Conservation (phyloP, 2,329 filamentous ascomycete species). For the Aschersonia sp. region DNA sequence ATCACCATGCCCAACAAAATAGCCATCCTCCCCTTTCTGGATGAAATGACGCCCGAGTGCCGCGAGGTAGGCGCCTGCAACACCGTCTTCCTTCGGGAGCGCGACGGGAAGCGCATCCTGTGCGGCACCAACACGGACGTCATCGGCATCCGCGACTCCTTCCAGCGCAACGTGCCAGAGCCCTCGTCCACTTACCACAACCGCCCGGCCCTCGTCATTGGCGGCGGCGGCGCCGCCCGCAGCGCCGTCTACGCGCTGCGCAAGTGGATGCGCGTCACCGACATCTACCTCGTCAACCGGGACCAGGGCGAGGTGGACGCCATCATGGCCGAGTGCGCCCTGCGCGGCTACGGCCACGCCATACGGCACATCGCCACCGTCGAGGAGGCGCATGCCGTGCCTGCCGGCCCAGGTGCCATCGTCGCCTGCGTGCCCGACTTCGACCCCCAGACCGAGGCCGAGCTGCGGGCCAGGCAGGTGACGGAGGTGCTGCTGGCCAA, state of each 20-base stretch:
- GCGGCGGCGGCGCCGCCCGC: conserved; percentile 66
- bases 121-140: conserved; percentile 75
- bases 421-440: conserved; percentile 67
- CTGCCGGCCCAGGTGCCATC: conserved; percentile 50
- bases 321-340: conserved; percentile 48
- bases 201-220: conserved; percentile 57
- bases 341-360: conserved; percentile 42
- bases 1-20: conserved; percentile 82
- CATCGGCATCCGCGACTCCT: conserved; percentile 61
- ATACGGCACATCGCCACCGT: conserved; percentile 47
- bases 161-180: conserved; percentile 38
- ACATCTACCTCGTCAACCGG: conserved; percentile 66
- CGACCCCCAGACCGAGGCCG: conserved; percentile 48
- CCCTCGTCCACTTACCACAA: conserved; percentile 34
- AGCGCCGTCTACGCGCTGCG: conserved; percentile 63
- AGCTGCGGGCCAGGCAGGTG: conserved; percentile 44
- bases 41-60: conserved; percentile 59
- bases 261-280: conserved; percentile 51
- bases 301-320: conserved; percentile 51
- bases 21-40: conserved; percentile 56
- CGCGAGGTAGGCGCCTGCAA: conserved; percentile 65
- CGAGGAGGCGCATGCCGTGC: conserved; percentile 35
- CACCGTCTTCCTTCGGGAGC: conserved; percentile 53
- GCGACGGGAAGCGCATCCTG: conserved; percentile 33
- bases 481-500: conserved; percentile 31